A percentile compares a stretch with the other conserved stretches of the same genome.
These are phyloP conservation scores for Saccharomycopsis sp. DNA, from an alignment of 805 yeast genomes.

Conservation along the genomic window DNA sequence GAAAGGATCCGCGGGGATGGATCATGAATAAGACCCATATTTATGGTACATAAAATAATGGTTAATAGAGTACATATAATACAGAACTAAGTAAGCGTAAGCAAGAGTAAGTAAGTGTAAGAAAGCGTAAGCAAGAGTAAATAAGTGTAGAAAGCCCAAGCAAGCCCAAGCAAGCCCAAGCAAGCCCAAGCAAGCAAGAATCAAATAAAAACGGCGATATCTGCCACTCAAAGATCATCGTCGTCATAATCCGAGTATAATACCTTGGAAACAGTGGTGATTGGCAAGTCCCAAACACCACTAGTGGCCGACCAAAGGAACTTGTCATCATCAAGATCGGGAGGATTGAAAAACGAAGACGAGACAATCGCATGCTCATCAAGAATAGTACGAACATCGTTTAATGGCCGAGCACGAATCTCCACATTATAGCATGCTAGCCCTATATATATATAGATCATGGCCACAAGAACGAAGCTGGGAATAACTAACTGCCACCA, in stretches of 20 bases:
- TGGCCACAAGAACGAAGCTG: constrained; percentile 56
- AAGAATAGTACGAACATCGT: constrained; percentile 55
- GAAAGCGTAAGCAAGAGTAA: too few species aligned
- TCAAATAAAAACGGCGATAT: too few species aligned
- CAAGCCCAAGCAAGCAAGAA: too few species aligned
- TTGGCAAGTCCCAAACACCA: constrained; percentile 83
- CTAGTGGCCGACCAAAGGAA: constrained; percentile 58
- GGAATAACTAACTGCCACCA: constrained; percentile 90
- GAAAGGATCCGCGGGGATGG: not conserved
- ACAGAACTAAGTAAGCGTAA: too few species aligned
- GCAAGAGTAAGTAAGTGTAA: too few species aligned
- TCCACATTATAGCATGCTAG: constrained; percentile 74
- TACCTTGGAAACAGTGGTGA: constrained; percentile 60
- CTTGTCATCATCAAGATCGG: constrained; percentile 22
- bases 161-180: too few species aligned
- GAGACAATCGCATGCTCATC: constrained; percentile 51
- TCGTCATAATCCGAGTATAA: constrained; percentile 35
- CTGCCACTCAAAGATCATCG: too few species aligned
- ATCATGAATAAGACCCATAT: not conserved
- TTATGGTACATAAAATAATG: not conserved
- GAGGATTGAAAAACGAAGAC: constrained; percentile 29
- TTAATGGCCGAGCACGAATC: constrained; percentile 51
- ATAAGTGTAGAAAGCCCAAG: too few species aligned
- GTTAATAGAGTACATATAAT: too few species aligned
- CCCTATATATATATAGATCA: constrained; percentile 69